Evolutionary conservation across 139 green algal genomes (phyloP), one percentile per base, ranked within the genome.

Genomic region (Mesotaenium endlicherianum): DNA sequence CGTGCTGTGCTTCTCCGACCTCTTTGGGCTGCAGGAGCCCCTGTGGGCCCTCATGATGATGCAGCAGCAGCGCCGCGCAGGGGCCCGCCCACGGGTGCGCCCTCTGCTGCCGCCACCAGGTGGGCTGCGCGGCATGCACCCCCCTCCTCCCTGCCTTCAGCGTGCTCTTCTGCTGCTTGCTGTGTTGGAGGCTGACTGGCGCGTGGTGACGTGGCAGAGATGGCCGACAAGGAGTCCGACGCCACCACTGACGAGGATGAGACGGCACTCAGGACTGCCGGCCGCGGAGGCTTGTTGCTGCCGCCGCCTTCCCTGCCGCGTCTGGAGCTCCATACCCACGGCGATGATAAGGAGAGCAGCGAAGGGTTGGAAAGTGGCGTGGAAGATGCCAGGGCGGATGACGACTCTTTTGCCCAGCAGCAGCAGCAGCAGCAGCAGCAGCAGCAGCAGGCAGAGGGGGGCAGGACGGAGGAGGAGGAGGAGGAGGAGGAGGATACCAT

Each of bases 11-110:
- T 83, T 83, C 34, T 81, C 76, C 26, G 76, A 83, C 30, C 42
- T 83, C 44, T 83, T 83, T 83, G 76, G 76, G 16, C 38, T 83
- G 31, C 81, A 83, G 42, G 60, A 58, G 30, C 40, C 58, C 64
- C 81, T 64, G 31, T 83, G 76, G 76, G 30, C 64, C 26, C 58
- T 81, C 26, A 34, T 45, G 4, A 30, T 81, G 74, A n/a, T n/a
- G n/a, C n/a, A n/a, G n/a, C n/a, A n/a, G n/a, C n/a, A n/a, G n/a
- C n/a, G n/a, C n/a, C n/a, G n/a, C n/a, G n/a, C n/a, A n/a, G n/a
- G 69, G 20, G 11, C 69, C 16, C 69, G 69, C 16, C 69, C 69
- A 11, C 36, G 38, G 69, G n/a, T n/a, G 4, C 57, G 36, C 57
- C 57, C n/a, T 30, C 14, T 68, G 57, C 57, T 68, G 57, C 57